phyloP scores from a whole-genome alignment of 176 grass and related monocot species.

The Echinochloa phyllopogon region DNA sequence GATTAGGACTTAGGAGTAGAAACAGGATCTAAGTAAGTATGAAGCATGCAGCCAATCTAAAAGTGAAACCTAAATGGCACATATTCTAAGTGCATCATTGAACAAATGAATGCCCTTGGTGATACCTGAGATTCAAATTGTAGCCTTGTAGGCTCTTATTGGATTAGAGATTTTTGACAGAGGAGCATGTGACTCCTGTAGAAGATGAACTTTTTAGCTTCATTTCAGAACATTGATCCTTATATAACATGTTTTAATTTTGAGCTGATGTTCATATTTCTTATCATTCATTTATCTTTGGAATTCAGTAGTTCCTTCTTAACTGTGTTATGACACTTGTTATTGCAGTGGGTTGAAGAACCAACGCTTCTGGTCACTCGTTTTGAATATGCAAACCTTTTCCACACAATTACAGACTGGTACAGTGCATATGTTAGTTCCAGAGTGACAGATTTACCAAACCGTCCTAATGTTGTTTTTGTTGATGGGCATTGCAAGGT shows the following conservation, averaged over 20 bases:
- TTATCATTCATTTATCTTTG: neutral
- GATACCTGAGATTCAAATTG: neutral
- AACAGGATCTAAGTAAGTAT: neutral
- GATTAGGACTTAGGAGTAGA: neutral
- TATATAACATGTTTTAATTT: constrained; percentile 18
- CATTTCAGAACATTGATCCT: neutral
- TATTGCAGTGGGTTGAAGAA: constrained; percentile 88
- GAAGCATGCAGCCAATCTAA: neutral
- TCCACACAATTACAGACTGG: constrained; percentile 99
- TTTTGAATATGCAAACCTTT: constrained; percentile 98
- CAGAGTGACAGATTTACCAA: constrained; percentile 68
- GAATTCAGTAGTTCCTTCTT: constrained; percentile 28
- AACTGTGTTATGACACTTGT: constrained; percentile 34
- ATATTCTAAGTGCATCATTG: neutral
- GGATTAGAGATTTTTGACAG: constrained; percentile 19
- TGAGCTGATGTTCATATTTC: neutral
- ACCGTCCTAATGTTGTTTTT: constrained; percentile 81
- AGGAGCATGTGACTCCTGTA: neutral
- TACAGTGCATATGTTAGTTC: constrained; percentile 98
- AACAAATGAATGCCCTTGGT: neutral
- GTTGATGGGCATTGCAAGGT: constrained; percentile 99
- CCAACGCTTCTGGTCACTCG: constrained; percentile 90
- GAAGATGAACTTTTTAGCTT: constrained; percentile 30
- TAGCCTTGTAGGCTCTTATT: neutral
- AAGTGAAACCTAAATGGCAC: neutral